Base-by-base conservation (phyloP, 2,329 filamentous ascomycete genomes). In the Phialophora verrucosa region DNA sequence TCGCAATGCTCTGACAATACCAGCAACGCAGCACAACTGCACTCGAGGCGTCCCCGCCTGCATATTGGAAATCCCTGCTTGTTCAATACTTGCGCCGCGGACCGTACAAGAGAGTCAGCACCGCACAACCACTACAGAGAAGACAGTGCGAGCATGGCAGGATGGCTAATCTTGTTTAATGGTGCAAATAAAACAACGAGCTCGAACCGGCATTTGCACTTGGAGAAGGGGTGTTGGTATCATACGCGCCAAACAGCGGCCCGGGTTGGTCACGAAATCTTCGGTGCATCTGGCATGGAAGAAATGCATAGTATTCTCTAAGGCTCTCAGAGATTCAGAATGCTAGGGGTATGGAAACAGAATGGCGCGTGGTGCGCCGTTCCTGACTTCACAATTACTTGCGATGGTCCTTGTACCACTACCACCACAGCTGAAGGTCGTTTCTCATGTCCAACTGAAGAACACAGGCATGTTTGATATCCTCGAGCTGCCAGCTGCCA, bases 321-420 rank as follows among this genome's bases (percentile, higher is more conserved):
- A 51, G 49, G 20, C 47, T 51, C 23, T 54, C 27, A 20, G 29
- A 29, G n/a, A 32, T 55, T 11, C 25, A n/a, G 53, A 35, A 32
- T 29, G n/a, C 59, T 25, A 20, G 31, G 49, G 49, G 20, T 23
- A 25, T 23, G n/a, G 47, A n/a, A 51, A 27, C 17, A 32, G 29
- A 20, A 27, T 14, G 44, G 44, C 29, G 23, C 31, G 57, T 44
- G 44, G 31, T n/a, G 44, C 42, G 31, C 44, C 23, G 31, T 50
- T 35, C n/a, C 57, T 50, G 44, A 23, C 42, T 59, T 42, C 31
- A 38, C 25, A 20, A 10, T 51, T 51, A 38, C 20, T 51, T 50
- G 42, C 38, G 54, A 38, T 63, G 53, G 62, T 63, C 42, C 38
- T 12, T 63, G 62, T 58, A 63, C 62, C 62, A 63, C 27, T 42